phyloP scores from a whole-genome alignment of 225 moss, liverwort and hornwort species.

The Rhytidiadelphus loreus region DNA sequence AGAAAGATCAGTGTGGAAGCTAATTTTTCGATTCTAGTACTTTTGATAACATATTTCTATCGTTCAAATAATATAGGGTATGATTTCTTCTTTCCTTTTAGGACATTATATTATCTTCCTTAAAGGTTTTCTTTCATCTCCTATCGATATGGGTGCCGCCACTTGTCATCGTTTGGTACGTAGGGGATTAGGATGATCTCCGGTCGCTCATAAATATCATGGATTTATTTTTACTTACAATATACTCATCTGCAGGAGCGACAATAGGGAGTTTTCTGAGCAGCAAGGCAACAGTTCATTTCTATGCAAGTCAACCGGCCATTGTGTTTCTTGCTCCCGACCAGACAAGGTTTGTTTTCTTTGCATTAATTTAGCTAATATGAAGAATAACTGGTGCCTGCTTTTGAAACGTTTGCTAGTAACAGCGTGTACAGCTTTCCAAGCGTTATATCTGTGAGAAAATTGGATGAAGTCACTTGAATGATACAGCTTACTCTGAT shows the following conservation, averaged over 20 bases:
- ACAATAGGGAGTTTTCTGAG: conserved; percentile 24
- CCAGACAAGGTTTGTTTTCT: conserved; percentile 27
- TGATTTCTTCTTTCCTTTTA: not conserved
- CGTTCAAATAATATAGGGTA: not conserved
- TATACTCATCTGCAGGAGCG: conserved; percentile 21
- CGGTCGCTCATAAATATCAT: not conserved
- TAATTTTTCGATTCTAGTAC: not conserved
- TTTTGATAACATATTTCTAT: not conserved
- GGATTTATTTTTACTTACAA: not conserved
- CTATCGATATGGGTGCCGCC: not conserved
- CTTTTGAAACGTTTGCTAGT: not conserved
- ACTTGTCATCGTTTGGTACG: not conserved
- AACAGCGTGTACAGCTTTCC: not conserved
- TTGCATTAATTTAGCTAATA: not conserved
- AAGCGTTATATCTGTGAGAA: not conserved
- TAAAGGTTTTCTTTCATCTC: not conserved
- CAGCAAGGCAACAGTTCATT: conserved; percentile 36
- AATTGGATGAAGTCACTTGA: not conserved
- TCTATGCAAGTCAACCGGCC: conserved; percentile 40
- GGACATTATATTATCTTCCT: not conserved
- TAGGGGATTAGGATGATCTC: not conserved
- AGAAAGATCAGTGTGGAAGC: not conserved
- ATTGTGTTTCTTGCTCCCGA: conserved; percentile 36
- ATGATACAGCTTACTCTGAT: not conserved
- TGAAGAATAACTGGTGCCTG: not conserved